phyloP scores from a whole-genome alignment of 371 early-diverging fungal genomes.

The Capillidium heterosporum region DNA sequence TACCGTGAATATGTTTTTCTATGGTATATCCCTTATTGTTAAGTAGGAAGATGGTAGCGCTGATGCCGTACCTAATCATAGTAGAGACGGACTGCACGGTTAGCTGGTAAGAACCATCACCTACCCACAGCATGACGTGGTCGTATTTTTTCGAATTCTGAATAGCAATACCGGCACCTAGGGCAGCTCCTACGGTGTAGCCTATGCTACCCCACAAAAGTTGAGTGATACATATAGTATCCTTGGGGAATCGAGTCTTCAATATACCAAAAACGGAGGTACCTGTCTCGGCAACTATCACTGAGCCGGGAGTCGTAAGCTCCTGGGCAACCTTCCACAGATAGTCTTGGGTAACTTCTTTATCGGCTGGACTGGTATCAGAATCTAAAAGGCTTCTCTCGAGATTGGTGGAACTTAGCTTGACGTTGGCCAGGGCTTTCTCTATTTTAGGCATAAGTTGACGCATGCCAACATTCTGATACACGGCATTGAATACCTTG shows the following conservation, averaged over 20 bases:
- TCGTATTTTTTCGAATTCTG: background rate
- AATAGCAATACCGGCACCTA: conserved; percentile 5
- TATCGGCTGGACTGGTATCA: background rate
- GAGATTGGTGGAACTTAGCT: background rate
- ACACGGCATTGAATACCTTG: conserved; percentile 1
- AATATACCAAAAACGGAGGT: conserved; percentile 23
- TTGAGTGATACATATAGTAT: conserved; percentile 16
- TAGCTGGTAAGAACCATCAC: conserved; percentile 30
- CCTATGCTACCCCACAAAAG: conserved; percentile 25
- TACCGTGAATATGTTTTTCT: conserved; percentile 26
- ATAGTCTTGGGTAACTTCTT: conserved; percentile 15
- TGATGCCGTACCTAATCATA: conserved; percentile 23
- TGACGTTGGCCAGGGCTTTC: background rate
- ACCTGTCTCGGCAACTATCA: conserved; percentile 27
- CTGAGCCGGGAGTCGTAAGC: conserved; percentile 13
- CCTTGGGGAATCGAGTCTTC: conserved; percentile 16
- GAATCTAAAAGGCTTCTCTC: too few species aligned
- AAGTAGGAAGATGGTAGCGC: conserved; percentile 22
- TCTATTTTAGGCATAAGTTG: conserved; percentile 2
- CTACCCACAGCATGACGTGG: conserved; percentile 17
- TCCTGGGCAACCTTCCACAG: conserved; percentile 21
- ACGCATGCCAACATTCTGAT: conserved; percentile 5
- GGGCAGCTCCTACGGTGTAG: conserved; percentile 11
- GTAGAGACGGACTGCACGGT: conserved; percentile 24
- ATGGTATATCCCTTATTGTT: conserved; percentile 32